Base-by-base conservation (phyloP, 108 stramenopile genomes). In the Cyclotella sp. region DNA sequence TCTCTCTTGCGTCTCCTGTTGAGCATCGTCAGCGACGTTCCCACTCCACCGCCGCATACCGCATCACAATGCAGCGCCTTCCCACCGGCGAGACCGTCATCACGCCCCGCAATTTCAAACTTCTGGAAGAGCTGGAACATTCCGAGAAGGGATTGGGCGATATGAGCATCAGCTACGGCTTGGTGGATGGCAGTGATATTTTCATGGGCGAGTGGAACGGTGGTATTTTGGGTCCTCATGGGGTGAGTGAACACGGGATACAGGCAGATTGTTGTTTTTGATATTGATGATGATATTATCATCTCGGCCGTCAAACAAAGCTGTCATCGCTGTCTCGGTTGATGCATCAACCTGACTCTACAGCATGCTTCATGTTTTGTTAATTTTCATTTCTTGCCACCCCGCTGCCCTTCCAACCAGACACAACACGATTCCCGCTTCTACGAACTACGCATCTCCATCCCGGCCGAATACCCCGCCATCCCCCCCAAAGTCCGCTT, bases 101-200 rank as follows among this genome's bases (percentile, higher is more conserved):
- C 67, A 92, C 96, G 21, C 99, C 99, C 46, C 91, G 99, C 40
- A 99, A 99, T 77, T 99, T 99, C 91, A 99, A 98, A 84, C 90
- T 99, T 28, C 90, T 99, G 44, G 98, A 98, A 73, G 98, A 99
- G 94, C 88, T 98, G 41, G 98, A 99, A 75, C 85, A 88, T 47
- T 86, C 84, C 28, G 98, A 99, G 77, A 98, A 98, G 79, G 91
- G 93, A 3, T 76, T 87, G 65, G 93, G 90, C 19, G 97, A 98
- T 59, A 97, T 96, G 96, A 90, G 87, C 86, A 95, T 98, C 41
- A 89, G 89, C 43, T 97, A 94, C 72, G 98, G 98, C 13, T 80
- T 99, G 27, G 97, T 95, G n/a, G 93, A 97, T 77, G 77, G 78
- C 30, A 94, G 90, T 29, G 98, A 99, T 86, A 97, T 95, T 18